Evolutionary conservation across 2,329 filamentous ascomycete genomes (phyloP).

Genomic region (Fragosphaeria purpurea): DNA sequence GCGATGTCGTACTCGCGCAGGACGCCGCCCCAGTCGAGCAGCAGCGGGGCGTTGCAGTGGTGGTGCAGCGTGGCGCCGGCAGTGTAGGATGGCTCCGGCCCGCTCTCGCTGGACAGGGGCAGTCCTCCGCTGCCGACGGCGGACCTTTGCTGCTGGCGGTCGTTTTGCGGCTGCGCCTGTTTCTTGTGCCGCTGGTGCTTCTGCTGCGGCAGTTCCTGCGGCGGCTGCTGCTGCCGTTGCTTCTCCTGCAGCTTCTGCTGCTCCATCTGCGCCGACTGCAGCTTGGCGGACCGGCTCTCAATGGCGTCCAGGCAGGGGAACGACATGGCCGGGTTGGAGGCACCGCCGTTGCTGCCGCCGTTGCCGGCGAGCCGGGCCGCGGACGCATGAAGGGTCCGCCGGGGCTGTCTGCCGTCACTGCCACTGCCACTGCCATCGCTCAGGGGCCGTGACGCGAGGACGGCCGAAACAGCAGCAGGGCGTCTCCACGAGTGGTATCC

Average conservation of each 20-base stretch:
- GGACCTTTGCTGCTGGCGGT: not conserved
- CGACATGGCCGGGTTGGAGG: conserved; percentile 74
- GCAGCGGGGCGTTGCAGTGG: conserved; percentile 61
- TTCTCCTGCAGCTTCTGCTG: conserved; percentile 21
- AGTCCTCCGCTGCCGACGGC: not conserved
- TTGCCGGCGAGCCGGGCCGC: conserved; percentile 12
- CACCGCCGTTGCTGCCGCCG: conserved; percentile 20
- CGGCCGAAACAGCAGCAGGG: not conserved
- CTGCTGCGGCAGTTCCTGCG: not conserved
- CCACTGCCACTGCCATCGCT: no score
- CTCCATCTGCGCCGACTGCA: conserved; percentile 38
- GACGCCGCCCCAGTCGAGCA: conserved; percentile 93
- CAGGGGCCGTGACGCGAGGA: not conserved
- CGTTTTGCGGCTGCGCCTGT: not conserved
- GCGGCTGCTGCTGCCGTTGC: conserved; percentile 55
- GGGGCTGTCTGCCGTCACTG: no score
- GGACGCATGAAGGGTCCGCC: conserved; percentile 14
- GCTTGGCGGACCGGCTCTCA: conserved; percentile 65
- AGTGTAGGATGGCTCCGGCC: conserved; percentile 91
- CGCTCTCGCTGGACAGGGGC: conserved; percentile 41
- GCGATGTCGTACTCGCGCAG: conserved; percentile 81
- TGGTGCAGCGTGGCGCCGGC: conserved; percentile 74
- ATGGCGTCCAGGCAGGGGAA: conserved; percentile 85
- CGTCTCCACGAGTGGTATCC: no score
- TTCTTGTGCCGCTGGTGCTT: not conserved